A percentile compares a stretch with the other conserved stretches of the same genome.
phyloP scores from a whole-genome alignment of 306 rosid species.

The Medicago ruthenica region DNA sequence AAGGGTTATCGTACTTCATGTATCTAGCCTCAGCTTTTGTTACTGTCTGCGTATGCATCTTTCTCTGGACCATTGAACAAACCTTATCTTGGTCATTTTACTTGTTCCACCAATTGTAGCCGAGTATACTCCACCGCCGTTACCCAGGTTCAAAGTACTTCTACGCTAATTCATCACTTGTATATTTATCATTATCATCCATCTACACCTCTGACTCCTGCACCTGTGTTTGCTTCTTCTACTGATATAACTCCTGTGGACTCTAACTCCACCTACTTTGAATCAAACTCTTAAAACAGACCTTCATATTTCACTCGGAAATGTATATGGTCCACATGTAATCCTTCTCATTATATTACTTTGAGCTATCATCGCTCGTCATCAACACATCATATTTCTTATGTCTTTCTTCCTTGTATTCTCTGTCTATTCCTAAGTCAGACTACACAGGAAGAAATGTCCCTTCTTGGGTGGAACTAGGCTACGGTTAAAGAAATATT shows the following conservation, averaged over 20 bases:
- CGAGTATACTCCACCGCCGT: neutral
- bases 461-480: neutral
- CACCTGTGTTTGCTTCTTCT: neutral
- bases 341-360: neutral
- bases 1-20: constrained; percentile 1
- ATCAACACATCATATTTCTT: neutral
- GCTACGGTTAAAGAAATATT: neutral
- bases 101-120: neutral
- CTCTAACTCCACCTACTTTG: neutral
- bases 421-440: neutral
- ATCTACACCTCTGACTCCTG: neutral
- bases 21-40: neutral
- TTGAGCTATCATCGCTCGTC: neutral
- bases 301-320: neutral
- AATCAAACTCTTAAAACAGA: neutral
- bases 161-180: neutral
- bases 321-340: neutral
- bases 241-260: neutral
- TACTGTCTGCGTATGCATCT: neutral
- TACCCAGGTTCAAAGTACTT: neutral
- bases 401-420: neutral
- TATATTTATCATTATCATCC: neutral
- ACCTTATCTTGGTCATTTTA: neutral
- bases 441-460: neutral
- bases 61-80: neutral